Conservation (phyloP, 352 stramenopile genomes). For the Pythium brachiatum region DNA sequence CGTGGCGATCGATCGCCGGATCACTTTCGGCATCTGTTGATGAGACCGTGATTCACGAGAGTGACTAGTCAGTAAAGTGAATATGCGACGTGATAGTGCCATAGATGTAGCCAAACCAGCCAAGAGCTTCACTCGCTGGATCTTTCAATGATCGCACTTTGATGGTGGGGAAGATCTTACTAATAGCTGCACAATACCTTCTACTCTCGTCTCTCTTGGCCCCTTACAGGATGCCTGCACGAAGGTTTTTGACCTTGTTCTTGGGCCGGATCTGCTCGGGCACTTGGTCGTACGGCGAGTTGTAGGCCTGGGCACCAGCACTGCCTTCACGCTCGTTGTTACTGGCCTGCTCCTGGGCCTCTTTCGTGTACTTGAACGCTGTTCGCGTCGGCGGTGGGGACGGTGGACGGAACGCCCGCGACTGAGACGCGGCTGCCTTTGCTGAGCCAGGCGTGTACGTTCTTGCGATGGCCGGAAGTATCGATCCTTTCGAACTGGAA, state of each 20-base stretch:
- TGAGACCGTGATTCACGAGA: not conserved
- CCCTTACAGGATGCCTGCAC: conserved; percentile 10
- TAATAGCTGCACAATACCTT: no score
- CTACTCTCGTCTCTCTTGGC: no score
- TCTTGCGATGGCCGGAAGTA: conserved; percentile 35
- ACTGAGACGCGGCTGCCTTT: conserved; percentile 27
- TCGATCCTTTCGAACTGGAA: conserved; percentile 35
- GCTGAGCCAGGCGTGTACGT: conserved; percentile 31
- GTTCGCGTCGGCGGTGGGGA: conserved; percentile 65
- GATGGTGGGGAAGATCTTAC: no score
- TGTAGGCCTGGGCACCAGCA: conserved; percentile 39
- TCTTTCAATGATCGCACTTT: no score
- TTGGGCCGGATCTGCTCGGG: conserved; percentile 47
- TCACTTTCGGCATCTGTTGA: not conserved
- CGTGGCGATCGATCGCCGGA: not conserved
- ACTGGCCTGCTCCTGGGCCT: conserved; percentile 39
- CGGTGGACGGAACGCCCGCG: conserved; percentile 46
- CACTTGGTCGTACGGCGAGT: conserved; percentile 67
- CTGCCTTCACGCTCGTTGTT: conserved; percentile 9
- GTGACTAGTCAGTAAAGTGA: conserved; percentile 15
- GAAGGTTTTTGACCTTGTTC: conserved; percentile 27
- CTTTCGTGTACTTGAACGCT: conserved; percentile 75
- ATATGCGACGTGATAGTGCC: not conserved
- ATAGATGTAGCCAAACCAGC: not conserved
- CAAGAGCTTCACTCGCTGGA: not conserved